Base-by-base conservation (phyloP, 306 rosid species). In the Carpinus viminea region DNA sequence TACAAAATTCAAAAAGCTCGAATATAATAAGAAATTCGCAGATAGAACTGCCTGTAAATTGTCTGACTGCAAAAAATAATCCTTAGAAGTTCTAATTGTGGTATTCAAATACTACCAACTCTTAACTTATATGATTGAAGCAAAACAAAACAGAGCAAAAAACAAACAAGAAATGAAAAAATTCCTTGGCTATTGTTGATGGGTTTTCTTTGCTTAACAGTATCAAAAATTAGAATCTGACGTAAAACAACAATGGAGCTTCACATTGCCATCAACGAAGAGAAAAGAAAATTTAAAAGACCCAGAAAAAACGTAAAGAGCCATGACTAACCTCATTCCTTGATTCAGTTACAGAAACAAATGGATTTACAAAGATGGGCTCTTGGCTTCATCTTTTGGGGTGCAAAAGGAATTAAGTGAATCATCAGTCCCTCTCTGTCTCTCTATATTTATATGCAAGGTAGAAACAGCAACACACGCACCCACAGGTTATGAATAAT, bases 321-420 rank as follows among this genome's bases (percentile, higher is more conserved):
- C 41, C 48, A 66, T 38, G 50, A 38, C 72, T 4, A 43, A 66
- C 72, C 72, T 66, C 15, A 66, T 28, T 31, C 68, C 68, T 61
- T 66, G 72, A 73, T 5, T 66, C 72, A 66, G 72, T 38, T 18
- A 41, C 50, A 38, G 28, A 66, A 38, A 38, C 50, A 38, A 66
- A 43, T n/a, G 72, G 51, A 18, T 18, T 28, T 16, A 69, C 50
- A 17, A 74, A 52, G 36, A 73, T 45, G 56, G 72, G 50, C 9
- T 38, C 26, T 38, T 8, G 7, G 72, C 16, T 16, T 65, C 48
- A 3, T 3, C 0, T 65, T 65, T 38, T 62, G 46, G 69, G 34
- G 11, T 62, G 10, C 4, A n/a, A 9, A 57, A 8, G 64, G 31
- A 57, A 21, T 65, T 16, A 38, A 4, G 3, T 7, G 71, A 31